Conservation (phyloP, 2,329 filamentous ascomycete genomes). For the Endothia cerciana region DNA sequence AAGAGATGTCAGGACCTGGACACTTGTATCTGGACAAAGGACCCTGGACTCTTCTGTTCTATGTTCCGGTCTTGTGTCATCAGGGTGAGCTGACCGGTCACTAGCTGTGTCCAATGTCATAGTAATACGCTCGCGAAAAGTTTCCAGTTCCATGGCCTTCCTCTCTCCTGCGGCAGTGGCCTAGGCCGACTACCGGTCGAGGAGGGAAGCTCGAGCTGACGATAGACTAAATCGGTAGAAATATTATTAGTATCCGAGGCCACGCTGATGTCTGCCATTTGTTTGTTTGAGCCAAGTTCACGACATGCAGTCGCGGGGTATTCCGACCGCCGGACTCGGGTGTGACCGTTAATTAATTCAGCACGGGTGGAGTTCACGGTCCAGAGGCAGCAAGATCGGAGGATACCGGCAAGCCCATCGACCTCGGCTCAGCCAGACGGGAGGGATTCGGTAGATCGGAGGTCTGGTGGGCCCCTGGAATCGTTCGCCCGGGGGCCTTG, state of each 20-base stretch:
- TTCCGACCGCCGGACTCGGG: background rate
- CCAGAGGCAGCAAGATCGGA: background rate
- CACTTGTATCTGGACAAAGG: background rate
- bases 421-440: conserved; percentile 15
- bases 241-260: conserved; percentile 5
- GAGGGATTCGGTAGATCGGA: conserved; percentile 27
- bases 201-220: background rate
- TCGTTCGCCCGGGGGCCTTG: no score
- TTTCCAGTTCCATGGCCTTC: background rate
- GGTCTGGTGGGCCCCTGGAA: conserved; percentile 6
- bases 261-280: background rate
- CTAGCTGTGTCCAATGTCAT: background rate
- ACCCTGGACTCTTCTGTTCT: background rate
- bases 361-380: background rate
- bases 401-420: conserved; percentile 4
- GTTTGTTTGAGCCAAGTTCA: background rate
- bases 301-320: background rate
- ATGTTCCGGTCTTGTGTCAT: background rate
- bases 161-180: background rate
- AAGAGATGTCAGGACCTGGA: background rate
- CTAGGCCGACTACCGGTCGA: background rate
- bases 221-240: conserved; percentile 23
- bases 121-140: background rate
- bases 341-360: background rate
- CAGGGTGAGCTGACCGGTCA: background rate